Evolutionary conservation across 345 rosid genomes (phyloP).

Genomic region (Gossypium sturtianum): DNA sequence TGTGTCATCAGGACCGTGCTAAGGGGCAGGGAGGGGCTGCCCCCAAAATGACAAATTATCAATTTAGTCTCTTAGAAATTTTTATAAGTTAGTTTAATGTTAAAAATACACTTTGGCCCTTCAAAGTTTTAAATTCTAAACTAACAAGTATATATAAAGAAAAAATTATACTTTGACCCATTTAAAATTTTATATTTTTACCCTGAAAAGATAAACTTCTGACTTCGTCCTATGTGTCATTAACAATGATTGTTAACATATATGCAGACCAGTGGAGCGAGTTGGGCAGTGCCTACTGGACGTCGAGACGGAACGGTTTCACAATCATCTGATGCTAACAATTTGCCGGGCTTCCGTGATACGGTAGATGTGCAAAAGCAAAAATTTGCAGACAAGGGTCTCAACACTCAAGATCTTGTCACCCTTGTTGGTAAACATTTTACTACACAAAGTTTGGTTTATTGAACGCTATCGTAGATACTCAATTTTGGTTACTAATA

Average conservation of each 20-base stretch:
- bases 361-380: slow-evolving; percentile 18
- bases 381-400: slow-evolving; percentile 23
- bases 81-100: too few species aligned
- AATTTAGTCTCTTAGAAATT: too few species aligned
- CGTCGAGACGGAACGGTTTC: slow-evolving; percentile 29
- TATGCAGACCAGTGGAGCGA: slow-evolving; percentile 28
- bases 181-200: too few species aligned
- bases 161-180: too few species aligned
- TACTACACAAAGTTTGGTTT: neutral
- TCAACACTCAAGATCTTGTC: slow-evolving; percentile 32
- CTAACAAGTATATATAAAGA: too few species aligned
- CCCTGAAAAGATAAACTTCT: too few species aligned
- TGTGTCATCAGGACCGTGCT: neutral
- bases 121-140: too few species aligned
- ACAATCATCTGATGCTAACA: slow-evolving; percentile 17
- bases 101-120: too few species aligned
- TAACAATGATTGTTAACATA: neutral
- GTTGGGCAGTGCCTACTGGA: slow-evolving; percentile 35
- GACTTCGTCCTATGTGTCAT: neutral
- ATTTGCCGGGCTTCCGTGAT: slow-evolving; percentile 22
- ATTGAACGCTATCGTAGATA: neutral
- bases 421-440: slow-evolving; percentile 31
- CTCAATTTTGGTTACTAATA: neutral
- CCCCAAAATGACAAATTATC: too few species aligned
- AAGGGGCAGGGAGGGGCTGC: too few species aligned